Base-by-base conservation (phyloP, 306 rosid species). In the Oxytropis ochrocephala region DNA sequence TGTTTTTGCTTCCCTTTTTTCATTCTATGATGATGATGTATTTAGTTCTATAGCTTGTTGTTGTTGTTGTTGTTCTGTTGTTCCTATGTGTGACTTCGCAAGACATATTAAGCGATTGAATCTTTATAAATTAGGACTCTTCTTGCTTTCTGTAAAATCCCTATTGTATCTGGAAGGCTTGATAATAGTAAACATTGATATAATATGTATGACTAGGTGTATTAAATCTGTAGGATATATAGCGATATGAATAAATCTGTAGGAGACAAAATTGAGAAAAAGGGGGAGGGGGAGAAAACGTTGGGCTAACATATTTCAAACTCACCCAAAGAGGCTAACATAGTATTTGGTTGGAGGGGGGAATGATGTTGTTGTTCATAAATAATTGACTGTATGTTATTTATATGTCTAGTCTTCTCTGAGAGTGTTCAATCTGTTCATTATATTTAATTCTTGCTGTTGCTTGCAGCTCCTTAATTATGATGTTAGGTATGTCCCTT, bases 381-480 rank as follows among this genome's bases (percentile, higher is more conserved):
- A 27, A 54, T 54, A 53, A 18, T 33, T 57, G 38, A 39, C n/a
- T 30, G 33, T 8, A 13, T 58, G 17, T 13, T 29, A 19, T 13
- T 29, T 56, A 43, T 49, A 18, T 52, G 16, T 52, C 38, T 46
- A 46, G 39, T 53, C 12, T 58, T 29, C 33, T 11, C 1, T 13
- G 29, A 30, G 32, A 16, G 17, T 24, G 17, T 24, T 14, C n/a
- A 32, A 16, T 65, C 56, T 35, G 12, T 67, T 19, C 36, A 59
- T 33, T 47, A 42, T 46, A 66, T 27, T 69, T 46, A 30, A 44
- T 57, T 29, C 7, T 48, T 77, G 29, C 33, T 54, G 14, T 39
- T 87, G 87, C 89, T 39, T 87, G 87, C 89, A 92, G 98, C 86
- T 88, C 49, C 92, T 92, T 70, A 87, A 87, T 71, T 92, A 92